Percentiles rank a stretch among this genome's conserved stretches.
Evolutionary conservation across 306 rosid genomes (phyloP).

Genomic region (Macrotyloma uniflorum): DNA sequence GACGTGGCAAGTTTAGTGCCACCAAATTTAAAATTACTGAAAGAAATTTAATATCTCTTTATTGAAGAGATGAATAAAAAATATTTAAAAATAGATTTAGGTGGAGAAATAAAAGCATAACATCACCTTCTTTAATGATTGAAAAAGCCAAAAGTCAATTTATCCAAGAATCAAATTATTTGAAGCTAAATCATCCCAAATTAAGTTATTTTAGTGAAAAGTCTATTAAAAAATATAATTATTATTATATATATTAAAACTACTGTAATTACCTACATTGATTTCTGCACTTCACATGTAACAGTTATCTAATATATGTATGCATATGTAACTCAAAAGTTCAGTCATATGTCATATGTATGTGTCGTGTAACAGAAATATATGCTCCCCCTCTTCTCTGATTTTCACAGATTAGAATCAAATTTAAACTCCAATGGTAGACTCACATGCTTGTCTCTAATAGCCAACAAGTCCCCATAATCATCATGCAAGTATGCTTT

Average conservation of each 20-base stretch:
- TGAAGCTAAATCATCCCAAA: no score
- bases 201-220: no score
- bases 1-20: background rate
- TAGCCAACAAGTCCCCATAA: constrained; percentile 46
- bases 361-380: background rate
- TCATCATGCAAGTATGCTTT: constrained; percentile 64
- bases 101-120: no score
- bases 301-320: background rate
- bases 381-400: background rate
- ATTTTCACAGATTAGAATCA: constrained; percentile 45
- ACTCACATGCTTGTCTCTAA: constrained; percentile 47
- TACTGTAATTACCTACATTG: no score
- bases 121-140: no score
- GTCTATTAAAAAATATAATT: no score
- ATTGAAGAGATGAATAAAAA: no score
- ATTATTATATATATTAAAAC: no score
- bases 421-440: constrained; percentile 58
- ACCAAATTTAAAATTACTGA: background rate
- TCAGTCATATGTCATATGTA: background rate
- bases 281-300: background rate
- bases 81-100: no score
- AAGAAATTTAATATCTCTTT: background rate
- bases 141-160: no score
- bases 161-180: no score
- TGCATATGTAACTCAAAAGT: background rate